Percentiles rank a stretch among this genome's conserved stretches.
These are phyloP conservation scores for Cutaneotrichosporon curvatum DNA, from an alignment of 1,284 basidiomycete genomes.

Conservation along the genomic window DNA sequence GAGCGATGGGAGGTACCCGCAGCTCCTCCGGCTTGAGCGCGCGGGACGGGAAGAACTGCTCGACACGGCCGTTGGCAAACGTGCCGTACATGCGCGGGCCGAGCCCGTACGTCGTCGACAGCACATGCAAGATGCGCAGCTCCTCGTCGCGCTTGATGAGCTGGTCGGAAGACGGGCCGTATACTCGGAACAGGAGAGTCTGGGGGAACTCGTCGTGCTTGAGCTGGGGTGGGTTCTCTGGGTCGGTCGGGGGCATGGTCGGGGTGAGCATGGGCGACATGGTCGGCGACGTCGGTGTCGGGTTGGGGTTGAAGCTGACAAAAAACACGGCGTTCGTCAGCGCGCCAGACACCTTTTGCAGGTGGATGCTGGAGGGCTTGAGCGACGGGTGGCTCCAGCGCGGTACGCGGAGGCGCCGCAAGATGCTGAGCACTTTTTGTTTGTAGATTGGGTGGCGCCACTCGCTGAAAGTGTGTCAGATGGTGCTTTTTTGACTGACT, in stretches of 20 bases:
- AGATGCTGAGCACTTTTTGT: constrained; percentile 37
- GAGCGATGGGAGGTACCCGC: constrained; percentile 63
- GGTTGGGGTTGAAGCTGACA: constrained; percentile 54
- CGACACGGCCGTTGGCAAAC: constrained; percentile 84
- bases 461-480: constrained; percentile 21
- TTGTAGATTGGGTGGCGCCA: constrained; percentile 46
- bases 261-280: constrained; percentile 44
- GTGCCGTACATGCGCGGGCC: constrained; percentile 89
- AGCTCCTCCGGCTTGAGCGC: constrained; percentile 70
- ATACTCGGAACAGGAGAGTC: constrained; percentile 77
- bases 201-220: constrained; percentile 45
- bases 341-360: constrained; percentile 79
- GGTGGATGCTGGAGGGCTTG: constrained; percentile 51
- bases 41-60: constrained; percentile 84
- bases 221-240: constrained; percentile 29
- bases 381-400: constrained; percentile 45
- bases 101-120: constrained; percentile 76
- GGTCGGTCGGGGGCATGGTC: constrained; percentile 38
- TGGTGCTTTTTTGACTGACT: constrained; percentile 39
- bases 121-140: constrained; percentile 74
- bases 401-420: constrained; percentile 36
- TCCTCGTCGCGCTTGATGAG: constrained; percentile 80
- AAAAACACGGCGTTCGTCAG: constrained; percentile 93
- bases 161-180: constrained; percentile 73
- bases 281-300: constrained; percentile 36